Conservation (phyloP, 345 rosid genomes). For the Rhodamnia rubescens region DNA sequence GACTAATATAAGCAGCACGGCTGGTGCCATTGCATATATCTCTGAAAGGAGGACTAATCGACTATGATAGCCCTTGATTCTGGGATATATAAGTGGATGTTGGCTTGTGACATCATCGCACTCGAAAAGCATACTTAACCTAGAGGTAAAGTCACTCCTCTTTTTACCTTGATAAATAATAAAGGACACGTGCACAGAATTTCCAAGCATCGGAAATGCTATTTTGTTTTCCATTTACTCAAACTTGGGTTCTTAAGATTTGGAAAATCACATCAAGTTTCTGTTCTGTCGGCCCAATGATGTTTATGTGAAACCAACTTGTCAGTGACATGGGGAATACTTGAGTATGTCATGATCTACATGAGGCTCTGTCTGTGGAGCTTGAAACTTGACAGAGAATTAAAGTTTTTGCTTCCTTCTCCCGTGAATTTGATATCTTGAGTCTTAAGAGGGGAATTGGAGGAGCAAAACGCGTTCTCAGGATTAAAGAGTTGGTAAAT, state of each 20-base stretch:
- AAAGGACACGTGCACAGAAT: neutral
- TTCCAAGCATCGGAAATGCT: neutral
- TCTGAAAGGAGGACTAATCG: neutral
- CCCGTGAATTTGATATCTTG: neutral
- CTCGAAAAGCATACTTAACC: neutral
- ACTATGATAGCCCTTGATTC: neutral
- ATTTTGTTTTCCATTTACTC: neutral
- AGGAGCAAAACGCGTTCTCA: neutral
- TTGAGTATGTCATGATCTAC: neutral
- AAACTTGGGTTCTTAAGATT: neutral
- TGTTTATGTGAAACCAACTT: neutral
- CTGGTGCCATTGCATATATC: neutral
- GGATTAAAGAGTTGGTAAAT: neutral
- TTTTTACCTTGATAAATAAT: neutral
- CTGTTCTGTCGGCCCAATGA: neutral
- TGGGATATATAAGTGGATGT: neutral
- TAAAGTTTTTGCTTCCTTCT: neutral
- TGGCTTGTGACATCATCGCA: neutral
- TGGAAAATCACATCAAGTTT: neutral
- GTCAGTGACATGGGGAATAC: neutral
- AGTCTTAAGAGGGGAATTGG: neutral
- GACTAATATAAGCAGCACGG: neutral
- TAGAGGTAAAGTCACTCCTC: neutral
- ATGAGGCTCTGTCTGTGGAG: neutral
- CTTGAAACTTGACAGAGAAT: neutral